Evolutionary conservation across 192 early-diverging fungal genomes (phyloP).

Genomic region (Geosiphon pyriformis): DNA sequence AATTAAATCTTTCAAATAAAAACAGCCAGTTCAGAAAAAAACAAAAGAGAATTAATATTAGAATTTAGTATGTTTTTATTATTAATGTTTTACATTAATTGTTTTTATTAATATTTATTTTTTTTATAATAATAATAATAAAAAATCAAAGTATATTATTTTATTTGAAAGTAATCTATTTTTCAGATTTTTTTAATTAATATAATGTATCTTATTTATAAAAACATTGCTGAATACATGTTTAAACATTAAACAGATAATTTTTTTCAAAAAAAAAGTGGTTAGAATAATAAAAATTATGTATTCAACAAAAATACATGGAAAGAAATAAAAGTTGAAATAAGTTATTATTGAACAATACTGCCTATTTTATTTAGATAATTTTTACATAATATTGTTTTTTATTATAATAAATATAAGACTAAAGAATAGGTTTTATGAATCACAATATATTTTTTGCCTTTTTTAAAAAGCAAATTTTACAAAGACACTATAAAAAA

Average conservation of each 20-base stretch:
- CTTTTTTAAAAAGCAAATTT: neutral
- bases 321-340: neutral
- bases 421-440: neutral
- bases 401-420: neutral
- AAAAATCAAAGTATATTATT: neutral
- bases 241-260: conserved; percentile 2
- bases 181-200: neutral
- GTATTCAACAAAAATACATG: neutral
- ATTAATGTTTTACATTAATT: too few species aligned
- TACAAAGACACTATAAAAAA: too few species aligned
- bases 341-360: neutral
- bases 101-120: neutral
- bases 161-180: neutral
- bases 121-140: neutral
- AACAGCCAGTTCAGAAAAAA: neutral
- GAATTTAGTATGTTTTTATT: too few species aligned
- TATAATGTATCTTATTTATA: conserved; percentile 1
- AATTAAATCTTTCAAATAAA: too few species aligned
- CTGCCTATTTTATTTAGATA: neutral
- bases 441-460: too few species aligned
- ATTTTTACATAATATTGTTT: neutral
- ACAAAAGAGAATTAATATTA: neutral
- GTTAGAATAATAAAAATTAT: neutral
- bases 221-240: neutral
- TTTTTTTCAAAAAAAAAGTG: neutral